Evolutionary conservation across 2,329 filamentous ascomycete genomes (phyloP).

Genomic region (Colletotrichum sansevieriae): DNA sequence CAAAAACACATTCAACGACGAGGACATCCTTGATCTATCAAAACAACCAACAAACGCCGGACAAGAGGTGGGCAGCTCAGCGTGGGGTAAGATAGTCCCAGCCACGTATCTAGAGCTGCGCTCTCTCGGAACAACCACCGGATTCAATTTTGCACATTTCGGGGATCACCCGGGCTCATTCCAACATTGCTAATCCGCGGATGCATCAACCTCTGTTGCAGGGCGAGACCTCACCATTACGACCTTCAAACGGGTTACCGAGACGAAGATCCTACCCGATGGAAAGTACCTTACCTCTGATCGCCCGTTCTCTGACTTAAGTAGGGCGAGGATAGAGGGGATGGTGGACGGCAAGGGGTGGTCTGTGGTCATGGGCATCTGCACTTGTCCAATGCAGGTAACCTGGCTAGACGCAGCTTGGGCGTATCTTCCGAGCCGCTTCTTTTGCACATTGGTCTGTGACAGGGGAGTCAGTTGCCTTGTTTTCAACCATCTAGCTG

Average conservation of each 20-base stretch:
- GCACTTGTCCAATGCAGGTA: constrained; percentile 12
- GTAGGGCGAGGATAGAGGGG: neutral
- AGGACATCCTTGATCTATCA: constrained; percentile 33
- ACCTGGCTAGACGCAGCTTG: neutral
- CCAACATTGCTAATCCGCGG: neutral
- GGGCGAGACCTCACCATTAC: neutral
- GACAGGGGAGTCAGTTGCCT: constrained; percentile 21
- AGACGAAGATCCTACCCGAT: constrained; percentile 1
- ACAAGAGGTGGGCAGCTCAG: neutral
- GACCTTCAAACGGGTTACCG: neutral
- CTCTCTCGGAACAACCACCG: constrained; percentile 4
- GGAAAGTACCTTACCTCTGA: constrained; percentile 7
- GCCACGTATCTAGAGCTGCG: constrained; percentile 23
- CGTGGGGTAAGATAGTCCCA: constrained; percentile 19
- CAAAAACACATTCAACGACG: constrained; percentile 25
- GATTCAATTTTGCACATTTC: constrained; percentile 37
- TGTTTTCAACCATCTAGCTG: constrained; percentile 2
- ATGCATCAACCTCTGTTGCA: neutral
- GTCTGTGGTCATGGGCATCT: neutral
- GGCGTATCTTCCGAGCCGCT: neutral
- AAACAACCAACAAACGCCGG: neutral
- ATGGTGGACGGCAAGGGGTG: neutral
- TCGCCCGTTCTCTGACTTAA: neutral
- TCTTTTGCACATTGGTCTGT: neutral
- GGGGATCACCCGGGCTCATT: neutral